Conservation (phyloP, 176 grass and related monocot genomes). For the Tillandsia leiboldiana region DNA sequence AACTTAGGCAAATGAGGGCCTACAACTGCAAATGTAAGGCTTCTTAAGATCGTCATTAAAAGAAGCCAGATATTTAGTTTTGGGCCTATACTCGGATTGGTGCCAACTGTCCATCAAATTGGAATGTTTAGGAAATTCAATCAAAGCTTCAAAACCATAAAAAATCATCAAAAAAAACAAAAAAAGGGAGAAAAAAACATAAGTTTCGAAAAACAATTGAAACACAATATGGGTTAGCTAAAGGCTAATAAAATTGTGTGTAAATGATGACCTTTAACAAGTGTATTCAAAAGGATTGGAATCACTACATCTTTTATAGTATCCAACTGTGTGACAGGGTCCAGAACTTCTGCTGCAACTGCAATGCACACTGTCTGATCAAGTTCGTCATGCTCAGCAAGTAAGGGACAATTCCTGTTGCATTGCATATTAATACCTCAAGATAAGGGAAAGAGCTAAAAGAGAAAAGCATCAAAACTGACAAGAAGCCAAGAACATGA, state of each 20-base stretch:
- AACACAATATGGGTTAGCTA: background rate
- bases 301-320: constrained; percentile 49
- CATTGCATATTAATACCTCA: background rate
- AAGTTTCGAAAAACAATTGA: background rate
- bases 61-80: no score
- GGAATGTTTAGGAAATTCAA: no score
- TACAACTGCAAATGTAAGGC: no score
- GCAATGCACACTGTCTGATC: constrained; percentile 47
- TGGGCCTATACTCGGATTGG: no score
- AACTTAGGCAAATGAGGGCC: no score
- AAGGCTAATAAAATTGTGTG: background rate
- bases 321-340: constrained; percentile 38
- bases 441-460: background rate
- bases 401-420: constrained; percentile 35
- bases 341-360: constrained; percentile 33
- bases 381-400: constrained; percentile 15
- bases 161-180: constrained; percentile 1
- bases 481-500: no score
- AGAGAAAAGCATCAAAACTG: no score
- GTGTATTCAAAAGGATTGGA: constrained; percentile 42
- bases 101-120: no score
- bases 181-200: background rate
- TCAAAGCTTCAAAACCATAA: background rate
- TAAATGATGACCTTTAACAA: constrained; percentile 56
- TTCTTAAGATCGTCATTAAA: no score